phyloP scores from a whole-genome alignment of 306 rosid species.

The Hippophae gyantsensis region DNA sequence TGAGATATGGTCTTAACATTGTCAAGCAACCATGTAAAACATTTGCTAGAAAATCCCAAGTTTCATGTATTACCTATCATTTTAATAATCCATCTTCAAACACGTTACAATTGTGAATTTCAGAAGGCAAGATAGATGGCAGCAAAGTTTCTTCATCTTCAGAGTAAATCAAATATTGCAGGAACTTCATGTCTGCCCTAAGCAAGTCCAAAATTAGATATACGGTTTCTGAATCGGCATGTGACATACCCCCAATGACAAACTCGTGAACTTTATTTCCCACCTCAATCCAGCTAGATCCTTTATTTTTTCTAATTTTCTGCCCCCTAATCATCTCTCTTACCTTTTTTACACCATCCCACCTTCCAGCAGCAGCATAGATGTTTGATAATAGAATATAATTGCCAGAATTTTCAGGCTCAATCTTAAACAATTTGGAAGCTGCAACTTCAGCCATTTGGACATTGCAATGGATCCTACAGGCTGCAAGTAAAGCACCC shows the following conservation, averaged over 20 bases:
- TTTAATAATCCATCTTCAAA: conserved; percentile 1
- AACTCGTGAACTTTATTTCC: conserved; percentile 9
- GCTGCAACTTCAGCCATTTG: conserved; percentile 10
- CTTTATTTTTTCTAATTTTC: conserved; percentile 7
- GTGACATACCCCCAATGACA: conserved; percentile 6
- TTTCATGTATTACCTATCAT: neutral
- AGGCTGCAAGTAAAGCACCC: conserved; percentile 14
- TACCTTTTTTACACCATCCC: conserved; percentile 10
- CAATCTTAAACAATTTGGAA: conserved; percentile 6
- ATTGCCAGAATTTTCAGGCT: conserved; percentile 8
- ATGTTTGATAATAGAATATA: conserved; percentile 11
- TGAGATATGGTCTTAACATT: too few species aligned
- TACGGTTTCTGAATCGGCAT: conserved; percentile 1
- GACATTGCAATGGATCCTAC: conserved; percentile 10
- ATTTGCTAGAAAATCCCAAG: neutral
- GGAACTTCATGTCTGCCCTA: conserved; percentile 6
- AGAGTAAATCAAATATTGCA: neutral
- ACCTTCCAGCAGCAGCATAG: conserved; percentile 14
- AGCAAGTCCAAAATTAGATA: conserved; percentile 7
- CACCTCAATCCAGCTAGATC: conserved; percentile 13
- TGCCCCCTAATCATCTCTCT: conserved; percentile 8
- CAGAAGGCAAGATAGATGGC: neutral
- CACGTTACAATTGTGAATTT: neutral
- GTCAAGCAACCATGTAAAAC: too few species aligned
- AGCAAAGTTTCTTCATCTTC: neutral